A percentile compares a stretch with the other conserved stretches of the same genome.
phyloP scores from a whole-genome alignment of 768 basidiomycete species.

The Termitomyces sp. region DNA sequence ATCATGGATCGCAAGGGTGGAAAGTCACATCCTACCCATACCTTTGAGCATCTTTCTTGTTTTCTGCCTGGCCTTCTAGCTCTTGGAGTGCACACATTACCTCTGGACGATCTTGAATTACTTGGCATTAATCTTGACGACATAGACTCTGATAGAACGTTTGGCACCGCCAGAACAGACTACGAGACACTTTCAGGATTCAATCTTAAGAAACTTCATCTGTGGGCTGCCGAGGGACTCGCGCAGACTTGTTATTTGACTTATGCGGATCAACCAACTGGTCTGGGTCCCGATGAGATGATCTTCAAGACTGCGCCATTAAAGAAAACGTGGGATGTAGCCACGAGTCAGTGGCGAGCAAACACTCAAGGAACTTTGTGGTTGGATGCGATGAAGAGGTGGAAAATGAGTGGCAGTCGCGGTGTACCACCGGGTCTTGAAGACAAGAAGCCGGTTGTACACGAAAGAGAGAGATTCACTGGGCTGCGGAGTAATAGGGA shows the following conservation, averaged over 20 bases:
- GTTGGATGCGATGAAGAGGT: constrained; percentile 49
- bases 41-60: constrained; percentile 74
- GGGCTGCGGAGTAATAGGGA: constrained; percentile 42
- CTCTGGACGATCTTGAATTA: constrained; percentile 48
- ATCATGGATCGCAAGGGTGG: constrained; percentile 24
- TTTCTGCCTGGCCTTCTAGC: constrained; percentile 77
- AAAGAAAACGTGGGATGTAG: constrained; percentile 21
- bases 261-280: constrained; percentile 70
- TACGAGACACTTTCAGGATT: constrained; percentile 40
- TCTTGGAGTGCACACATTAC: constrained; percentile 63
- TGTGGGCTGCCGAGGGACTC: constrained; percentile 76
- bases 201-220: constrained; percentile 61
- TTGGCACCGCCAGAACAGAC: constrained; percentile 33
- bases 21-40: constrained; percentile 39
- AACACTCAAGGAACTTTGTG: constrained; percentile 32
- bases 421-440: constrained; percentile 55
- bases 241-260: constrained; percentile 69
- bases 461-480: constrained; percentile 24
- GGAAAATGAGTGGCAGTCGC: constrained; percentile 44
- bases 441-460: constrained; percentile 39
- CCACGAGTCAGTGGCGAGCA: constrained; percentile 20
- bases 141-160: constrained; percentile 37
- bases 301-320: constrained; percentile 30
- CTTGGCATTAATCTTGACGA: constrained; percentile 45
- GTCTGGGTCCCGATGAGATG: constrained; percentile 66